phyloP scores from a whole-genome alignment of 768 basidiomycete genomes.

The Hypsizygus marmoreus region DNA sequence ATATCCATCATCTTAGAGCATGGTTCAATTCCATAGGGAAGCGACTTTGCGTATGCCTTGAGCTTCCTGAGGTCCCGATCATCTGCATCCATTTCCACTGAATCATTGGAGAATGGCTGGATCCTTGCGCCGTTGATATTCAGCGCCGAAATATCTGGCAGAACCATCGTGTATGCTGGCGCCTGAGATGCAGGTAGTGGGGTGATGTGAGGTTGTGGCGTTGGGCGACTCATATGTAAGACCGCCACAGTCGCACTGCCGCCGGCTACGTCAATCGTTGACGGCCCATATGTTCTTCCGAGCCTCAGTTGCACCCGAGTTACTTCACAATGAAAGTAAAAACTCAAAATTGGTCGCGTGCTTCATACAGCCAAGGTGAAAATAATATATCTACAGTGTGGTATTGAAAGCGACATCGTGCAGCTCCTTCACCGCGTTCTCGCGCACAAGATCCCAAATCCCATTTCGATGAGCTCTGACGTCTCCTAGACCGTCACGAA shows the following conservation, averaged over 20 bases:
- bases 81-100: slow-evolving; percentile 27
- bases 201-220: slow-evolving; percentile 7
- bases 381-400: slow-evolving; percentile 19
- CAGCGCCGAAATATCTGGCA: slow-evolving; percentile 51
- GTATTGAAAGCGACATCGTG: slow-evolving; percentile 59
- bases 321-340: too few relatives aligned
- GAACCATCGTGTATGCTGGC: slow-evolving; percentile 30
- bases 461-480: slow-evolving; percentile 68
- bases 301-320: too few relatives aligned
- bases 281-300: too few relatives aligned
- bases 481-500: slow-evolving; percentile 79
- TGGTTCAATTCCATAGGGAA: slow-evolving; percentile 81
- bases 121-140: slow-evolving; percentile 37
- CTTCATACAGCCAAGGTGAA: too few relatives aligned
- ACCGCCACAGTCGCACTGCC: neutral
- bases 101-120: slow-evolving; percentile 28
- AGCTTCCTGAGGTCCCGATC: slow-evolving; percentile 61
- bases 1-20: slow-evolving; percentile 74
- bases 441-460: slow-evolving; percentile 78
- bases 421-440: slow-evolving; percentile 73
- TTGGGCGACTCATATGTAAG: slow-evolving; percentile 7
- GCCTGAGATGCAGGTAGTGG: neutral
- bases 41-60: slow-evolving; percentile 57
- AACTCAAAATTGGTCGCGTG: too few relatives aligned
- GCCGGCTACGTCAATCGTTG: neutral